Evolutionary conservation across 164 flowering plant genomes (phyloP), one percentile per base, ranked within the genome.

Genomic region (Santalum album): DNA sequence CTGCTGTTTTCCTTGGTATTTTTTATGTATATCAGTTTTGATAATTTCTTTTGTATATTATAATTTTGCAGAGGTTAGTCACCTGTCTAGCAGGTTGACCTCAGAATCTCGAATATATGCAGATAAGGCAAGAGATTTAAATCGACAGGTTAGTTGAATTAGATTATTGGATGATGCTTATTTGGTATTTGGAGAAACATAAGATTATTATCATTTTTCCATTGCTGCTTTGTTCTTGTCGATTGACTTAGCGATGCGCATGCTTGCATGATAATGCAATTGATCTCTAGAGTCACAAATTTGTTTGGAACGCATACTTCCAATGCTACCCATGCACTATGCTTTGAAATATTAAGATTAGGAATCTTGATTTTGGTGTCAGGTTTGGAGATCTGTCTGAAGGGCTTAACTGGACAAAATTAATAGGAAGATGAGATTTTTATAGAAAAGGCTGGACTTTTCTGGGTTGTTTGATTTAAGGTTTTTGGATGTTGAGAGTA

Each of bases 51-150:
- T n/a, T n/a, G n/a, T n/a, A n/a, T n/a, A n/a, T n/a, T 61, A 44
- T 47, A 12, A 39, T 26, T 40, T 57, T 81, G 81, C 78, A 87
- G 96, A 87, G 91, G 96, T 84, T 49, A 87, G 92, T 64, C 65
- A 84, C 66, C 79, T 87, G 96, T 87, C 96, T 29, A 87, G 86
- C 70, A 78, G 90, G 36, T 69, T 87, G 61, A 82, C 96, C 26
- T 84, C 92, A 21, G 96, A 87, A 71, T 82, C 96, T 55, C 96
- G 96, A 14, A 65, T 87, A 55, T 87, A 87, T 79, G 96, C 96
- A 32, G 89, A 86, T 26, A 88, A 88, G 72, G 96, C 94, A 20
- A 78, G 73, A 66, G 92, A 88, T 67, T 60, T 87, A 54, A 87
- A 87, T 70, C 73, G 90, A 27, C 96, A 87, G 90, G 96, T 87